Conservation (phyloP, 192 early-diverging fungal species). For the Anaeromyces robustus region DNA sequence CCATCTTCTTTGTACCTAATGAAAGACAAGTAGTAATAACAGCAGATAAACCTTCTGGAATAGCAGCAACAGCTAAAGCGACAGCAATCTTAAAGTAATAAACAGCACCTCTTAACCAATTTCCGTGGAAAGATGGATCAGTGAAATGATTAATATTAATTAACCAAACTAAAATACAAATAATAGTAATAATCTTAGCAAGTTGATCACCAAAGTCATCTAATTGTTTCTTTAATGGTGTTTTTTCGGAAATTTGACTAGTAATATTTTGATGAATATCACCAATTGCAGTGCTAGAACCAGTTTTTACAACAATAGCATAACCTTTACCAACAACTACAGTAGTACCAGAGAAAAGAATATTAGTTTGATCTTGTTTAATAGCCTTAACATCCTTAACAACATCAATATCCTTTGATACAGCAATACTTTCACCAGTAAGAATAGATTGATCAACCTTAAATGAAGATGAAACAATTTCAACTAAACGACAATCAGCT, state of each 20-base stretch:
- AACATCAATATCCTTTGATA: slow-evolving; percentile 55
- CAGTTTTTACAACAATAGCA: slow-evolving; percentile 78
- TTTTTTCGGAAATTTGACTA: slow-evolving; percentile 73
- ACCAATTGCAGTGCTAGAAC: slow-evolving; percentile 81
- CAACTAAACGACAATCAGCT: slow-evolving; percentile 76
- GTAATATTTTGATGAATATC: slow-evolving; percentile 80
- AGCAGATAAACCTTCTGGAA: slow-evolving; percentile 96
- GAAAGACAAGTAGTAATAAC: slow-evolving; percentile 97
- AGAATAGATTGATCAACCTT: slow-evolving; percentile 87
- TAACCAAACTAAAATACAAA: slow-evolving; percentile 91
- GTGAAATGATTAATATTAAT: slow-evolving; percentile 96
- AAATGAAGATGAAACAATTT: slow-evolving; percentile 71
- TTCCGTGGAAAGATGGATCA: slow-evolving; percentile 69
- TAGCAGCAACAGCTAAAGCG: slow-evolving; percentile 93
- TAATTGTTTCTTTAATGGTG: slow-evolving; percentile 85
- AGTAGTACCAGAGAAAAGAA: slow-evolving; percentile 94
- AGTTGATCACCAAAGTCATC: slow-evolving; percentile 89
- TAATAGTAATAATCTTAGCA: slow-evolving; percentile 65
- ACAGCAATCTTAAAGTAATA: slow-evolving; percentile 99
- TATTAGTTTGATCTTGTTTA: slow-evolving; percentile 93
- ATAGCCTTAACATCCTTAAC: slow-evolving; percentile 64
- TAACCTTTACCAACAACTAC: slow-evolving; percentile 77
- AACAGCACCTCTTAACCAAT: slow-evolving; percentile 84
- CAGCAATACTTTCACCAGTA: slow-evolving; percentile 88
- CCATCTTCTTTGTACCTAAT: slow-evolving; percentile 95